Evolutionary conservation across 1,139 yeast genomes (phyloP).

Genomic region (Yamadazyma membranifaciens): DNA sequence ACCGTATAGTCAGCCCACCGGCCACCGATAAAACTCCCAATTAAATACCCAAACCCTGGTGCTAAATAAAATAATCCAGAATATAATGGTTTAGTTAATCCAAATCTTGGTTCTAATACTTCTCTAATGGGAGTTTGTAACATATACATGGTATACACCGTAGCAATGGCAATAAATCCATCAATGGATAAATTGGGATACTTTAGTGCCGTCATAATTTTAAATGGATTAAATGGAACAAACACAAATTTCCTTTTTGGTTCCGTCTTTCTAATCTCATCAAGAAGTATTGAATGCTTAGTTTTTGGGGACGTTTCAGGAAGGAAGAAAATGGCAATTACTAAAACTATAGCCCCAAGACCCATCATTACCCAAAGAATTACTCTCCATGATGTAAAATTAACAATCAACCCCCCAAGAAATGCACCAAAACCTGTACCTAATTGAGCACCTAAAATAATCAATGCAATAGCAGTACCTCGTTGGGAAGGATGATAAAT

Average conservation of each 20-base stretch:
- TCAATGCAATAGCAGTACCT: conserved; percentile 45
- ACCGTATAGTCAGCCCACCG: conserved; percentile 45
- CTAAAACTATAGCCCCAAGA: conserved; percentile 25
- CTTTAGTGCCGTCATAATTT: conserved; percentile 32
- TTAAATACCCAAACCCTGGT: conserved; percentile 48
- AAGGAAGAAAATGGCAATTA: conserved; percentile 27
- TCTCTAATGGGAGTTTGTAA: conserved; percentile 51
- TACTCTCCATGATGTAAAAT: conserved; percentile 48
- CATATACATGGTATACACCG: conserved; percentile 47
- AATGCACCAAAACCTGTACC: conserved; percentile 50
- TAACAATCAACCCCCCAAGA: conserved; percentile 42
- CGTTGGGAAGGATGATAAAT: conserved; percentile 43
- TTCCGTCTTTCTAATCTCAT: conserved; percentile 13
- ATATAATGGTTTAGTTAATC: conserved; percentile 39
- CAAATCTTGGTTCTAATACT: conserved; percentile 51
- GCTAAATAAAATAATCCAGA: conserved; percentile 51
- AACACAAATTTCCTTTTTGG: conserved; percentile 31
- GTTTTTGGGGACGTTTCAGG: conserved; percentile 35
- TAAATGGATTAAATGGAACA: conserved; percentile 40
- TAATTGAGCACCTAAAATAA: conserved; percentile 41
- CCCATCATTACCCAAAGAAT: conserved; percentile 46
- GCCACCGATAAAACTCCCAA: conserved; percentile 51
- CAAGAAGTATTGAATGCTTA: too few species aligned
- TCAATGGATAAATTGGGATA: conserved; percentile 41
- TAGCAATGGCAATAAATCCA: conserved; percentile 34